A percentile compares a stretch with the other conserved stretches of the same genome.
Conservation (phyloP, 306 rosid genomes). For the Lotus japonicus region DNA sequence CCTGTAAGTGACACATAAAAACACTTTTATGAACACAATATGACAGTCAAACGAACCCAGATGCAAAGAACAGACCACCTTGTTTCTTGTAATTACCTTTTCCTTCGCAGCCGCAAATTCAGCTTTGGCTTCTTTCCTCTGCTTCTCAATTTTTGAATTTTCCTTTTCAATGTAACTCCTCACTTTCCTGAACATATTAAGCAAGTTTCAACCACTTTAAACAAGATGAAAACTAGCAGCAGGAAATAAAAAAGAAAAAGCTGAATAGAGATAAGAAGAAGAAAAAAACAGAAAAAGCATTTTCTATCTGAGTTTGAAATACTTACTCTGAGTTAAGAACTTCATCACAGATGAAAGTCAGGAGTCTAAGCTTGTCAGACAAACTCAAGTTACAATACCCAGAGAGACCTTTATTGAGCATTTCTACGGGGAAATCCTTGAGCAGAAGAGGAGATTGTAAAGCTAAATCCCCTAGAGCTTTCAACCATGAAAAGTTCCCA, state of each 20-base stretch:
- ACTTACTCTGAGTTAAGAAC: conserved; percentile 31
- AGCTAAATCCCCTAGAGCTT: conserved; percentile 16
- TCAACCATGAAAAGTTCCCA: conserved; percentile 31
- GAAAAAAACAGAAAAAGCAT: background rate
- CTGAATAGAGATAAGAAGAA: background rate
- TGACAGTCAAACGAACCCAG: background rate
- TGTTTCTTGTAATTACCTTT: conserved; percentile 21
- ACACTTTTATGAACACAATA: background rate
- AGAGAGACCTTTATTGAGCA: background rate
- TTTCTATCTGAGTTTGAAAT: background rate
- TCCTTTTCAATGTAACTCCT: conserved; percentile 23
- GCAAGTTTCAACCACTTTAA: background rate
- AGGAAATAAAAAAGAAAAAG: background rate
- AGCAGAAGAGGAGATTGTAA: conserved; percentile 8
- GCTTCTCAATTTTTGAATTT: conserved; percentile 11
- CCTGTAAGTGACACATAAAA: conserved; percentile 20
- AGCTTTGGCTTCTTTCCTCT: conserved; percentile 15
- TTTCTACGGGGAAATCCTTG: conserved; percentile 22
- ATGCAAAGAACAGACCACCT: background rate
- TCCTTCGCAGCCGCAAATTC: conserved; percentile 28
- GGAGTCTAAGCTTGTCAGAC: conserved; percentile 23
- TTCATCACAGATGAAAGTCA: conserved; percentile 40
- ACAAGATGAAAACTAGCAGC: background rate
- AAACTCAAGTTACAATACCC: conserved; percentile 25
- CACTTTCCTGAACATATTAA: conserved; percentile 23